Conservation (phyloP, 192 early-diverging fungal genomes). For the Gigaspora rosea region DNA sequence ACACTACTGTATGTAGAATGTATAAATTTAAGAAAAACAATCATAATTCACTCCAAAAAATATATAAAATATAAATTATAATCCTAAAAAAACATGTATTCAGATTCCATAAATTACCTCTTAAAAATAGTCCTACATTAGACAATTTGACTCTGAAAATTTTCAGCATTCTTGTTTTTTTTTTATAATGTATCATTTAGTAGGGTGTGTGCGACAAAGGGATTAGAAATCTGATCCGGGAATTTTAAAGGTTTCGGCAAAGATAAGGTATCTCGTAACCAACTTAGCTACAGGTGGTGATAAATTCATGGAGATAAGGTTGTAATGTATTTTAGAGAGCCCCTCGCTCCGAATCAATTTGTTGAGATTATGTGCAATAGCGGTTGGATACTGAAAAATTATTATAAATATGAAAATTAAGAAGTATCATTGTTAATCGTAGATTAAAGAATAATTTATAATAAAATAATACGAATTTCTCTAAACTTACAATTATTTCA, state of each 20-base stretch:
- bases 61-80: too few species aligned
- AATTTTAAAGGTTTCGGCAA: slow-evolving; percentile 73
- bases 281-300: slow-evolving; percentile 74
- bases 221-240: slow-evolving; percentile 66
- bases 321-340: slow-evolving; percentile 90
- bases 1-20: too few species aligned
- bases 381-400: slow-evolving; percentile 76
- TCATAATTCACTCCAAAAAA: too few species aligned
- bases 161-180: too few species aligned
- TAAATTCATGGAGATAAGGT: slow-evolving; percentile 85
- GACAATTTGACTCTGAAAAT: too few species aligned
- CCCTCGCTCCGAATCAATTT: slow-evolving; percentile 86
- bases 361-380: slow-evolving; percentile 81
- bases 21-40: too few species aligned
- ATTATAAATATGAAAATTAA: background rate
- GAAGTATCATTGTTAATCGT: background rate
- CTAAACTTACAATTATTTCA: slow-evolving; percentile 73
- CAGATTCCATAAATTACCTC: too few species aligned
- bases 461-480: slow-evolving; percentile 8
- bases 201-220: too few species aligned
- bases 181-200: too few species aligned
- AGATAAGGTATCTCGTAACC: slow-evolving; percentile 70
- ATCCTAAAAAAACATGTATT: too few species aligned
- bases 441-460: background rate
- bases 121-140: too few species aligned